Percentiles rank a stretch among this genome's conserved stretches.
phyloP scores from a whole-genome alignment of 2,329 filamentous ascomycete genomes.

The Ramularia collo-cygni region DNA sequence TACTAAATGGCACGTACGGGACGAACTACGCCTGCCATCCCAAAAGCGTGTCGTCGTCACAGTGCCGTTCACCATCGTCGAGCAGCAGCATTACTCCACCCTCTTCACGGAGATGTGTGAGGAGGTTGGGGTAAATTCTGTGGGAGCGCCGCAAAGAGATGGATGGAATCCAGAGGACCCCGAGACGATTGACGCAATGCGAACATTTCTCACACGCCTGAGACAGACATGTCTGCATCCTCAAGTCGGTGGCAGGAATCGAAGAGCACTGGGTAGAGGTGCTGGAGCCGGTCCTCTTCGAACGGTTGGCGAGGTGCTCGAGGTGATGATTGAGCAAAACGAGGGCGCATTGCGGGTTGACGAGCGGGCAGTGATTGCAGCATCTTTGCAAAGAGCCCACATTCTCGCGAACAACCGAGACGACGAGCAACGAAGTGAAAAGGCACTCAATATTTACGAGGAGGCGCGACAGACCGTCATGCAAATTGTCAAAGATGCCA shows the following conservation, averaged over 20 bases:
- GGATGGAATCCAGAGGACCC: constrained; percentile 60
- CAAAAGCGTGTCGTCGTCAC: constrained; percentile 85
- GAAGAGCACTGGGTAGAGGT: constrained; percentile 54
- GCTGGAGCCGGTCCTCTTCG: constrained; percentile 58
- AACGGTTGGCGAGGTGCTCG: constrained; percentile 79
- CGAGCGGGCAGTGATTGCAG: constrained; percentile 58
- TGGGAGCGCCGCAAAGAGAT: constrained; percentile 55
- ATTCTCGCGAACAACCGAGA: constrained; percentile 67
- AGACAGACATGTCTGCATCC: constrained; percentile 82
- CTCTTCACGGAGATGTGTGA: constrained; percentile 70
- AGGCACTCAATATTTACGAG: constrained; percentile 66
- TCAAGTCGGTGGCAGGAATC: constrained; percentile 64
- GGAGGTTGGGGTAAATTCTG: constrained; percentile 56
- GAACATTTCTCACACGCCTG: constrained; percentile 67
- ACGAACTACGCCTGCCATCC: constrained; percentile 70
- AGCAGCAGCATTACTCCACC: constrained; percentile 79
- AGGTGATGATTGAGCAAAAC: constrained; percentile 85
- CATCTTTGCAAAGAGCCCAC: constrained; percentile 68
- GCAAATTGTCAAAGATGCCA: constrained; percentile 55
- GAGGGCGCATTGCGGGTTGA: constrained; percentile 60
- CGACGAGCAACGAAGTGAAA: constrained; percentile 44
- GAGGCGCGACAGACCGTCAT: constrained; percentile 37
- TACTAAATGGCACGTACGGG: constrained; percentile 71
- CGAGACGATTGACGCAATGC: constrained; percentile 61
- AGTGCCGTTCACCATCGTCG: constrained; percentile 81